Base-by-base conservation (phyloP, 2,329 filamentous ascomycete species). In the Fusarium graminum region DNA sequence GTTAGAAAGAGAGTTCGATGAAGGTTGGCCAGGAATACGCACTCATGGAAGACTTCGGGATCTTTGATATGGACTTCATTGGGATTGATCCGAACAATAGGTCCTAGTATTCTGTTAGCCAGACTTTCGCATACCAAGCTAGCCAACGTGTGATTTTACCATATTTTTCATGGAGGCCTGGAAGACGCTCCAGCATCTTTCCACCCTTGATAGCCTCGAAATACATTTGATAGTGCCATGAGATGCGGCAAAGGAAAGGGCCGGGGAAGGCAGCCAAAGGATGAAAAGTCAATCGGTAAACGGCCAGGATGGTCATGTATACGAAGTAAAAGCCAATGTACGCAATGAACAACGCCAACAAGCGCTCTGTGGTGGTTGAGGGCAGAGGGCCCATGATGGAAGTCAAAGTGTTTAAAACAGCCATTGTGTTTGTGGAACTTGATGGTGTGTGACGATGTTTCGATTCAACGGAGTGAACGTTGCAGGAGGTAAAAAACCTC, bases 221-320 rank as follows among this genome's bases (percentile, higher is more conserved):
- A 22, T 40, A 40, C 38, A 40, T 40, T 17, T 40, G 38, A 40
- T 40, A 40, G 17, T 40, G 38, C 38, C 38, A 40, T 40, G 38
- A 40, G 38, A 40, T 40, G 17, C 38, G 38, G 38, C 38, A 40
- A 13, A 40, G 38, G 14, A 40, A 25, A 7, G 38, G 38, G 10
- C 38, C 38, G 6, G 38, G 38, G 14, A 40, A 40, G 17, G 38
- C 19, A 17, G 38, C 38, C 19, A 40, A 17, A 40, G 38, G 38
- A 40, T 25, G 38, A 14, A 40, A 25, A 6, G 11, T 40, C 19
- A 40, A 13, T 40, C 38, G 17, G 38, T 40, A 40, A 13, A 40
- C 22, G 38, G 17, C 38, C 4, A 40, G 17, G 19, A 40, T 11
- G 11, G 11, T 12, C 19, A 40, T 19, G 38, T 40, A 40, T 17